phyloP scores from a whole-genome alignment of 306 rosid species.

The Dicorynia guianensis region DNA sequence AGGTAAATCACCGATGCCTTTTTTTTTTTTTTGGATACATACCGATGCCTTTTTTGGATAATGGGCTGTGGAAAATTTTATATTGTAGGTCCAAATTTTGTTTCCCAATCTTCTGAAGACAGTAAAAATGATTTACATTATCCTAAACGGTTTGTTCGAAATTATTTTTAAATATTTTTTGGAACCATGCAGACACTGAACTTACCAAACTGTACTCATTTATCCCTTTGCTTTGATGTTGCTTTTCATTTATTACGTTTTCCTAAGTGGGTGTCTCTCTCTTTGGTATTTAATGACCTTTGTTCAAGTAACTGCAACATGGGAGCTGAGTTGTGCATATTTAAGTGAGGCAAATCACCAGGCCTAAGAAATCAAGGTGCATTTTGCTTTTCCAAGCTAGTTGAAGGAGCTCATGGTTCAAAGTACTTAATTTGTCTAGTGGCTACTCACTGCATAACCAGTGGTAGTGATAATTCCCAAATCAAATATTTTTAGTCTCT shows the following conservation, averaged over 20 bases:
- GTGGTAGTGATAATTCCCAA: conserved; percentile 63
- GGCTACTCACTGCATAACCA: conserved; percentile 57
- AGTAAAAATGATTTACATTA: conserved; percentile 43
- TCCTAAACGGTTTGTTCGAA: conserved; percentile 32
- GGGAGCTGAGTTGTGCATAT: conserved; percentile 36
- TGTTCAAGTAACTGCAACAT: conserved; percentile 48
- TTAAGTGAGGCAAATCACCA: conserved; percentile 48
- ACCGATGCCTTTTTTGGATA: background rate
- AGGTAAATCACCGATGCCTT: conserved; percentile 54
- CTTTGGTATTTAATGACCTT: conserved; percentile 39
- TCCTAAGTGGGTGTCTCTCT: conserved; percentile 37
- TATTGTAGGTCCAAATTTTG: conserved; percentile 7
- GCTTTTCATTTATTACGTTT: conserved; percentile 41
- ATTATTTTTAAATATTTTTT: background rate
- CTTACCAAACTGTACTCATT: conserved; percentile 27
- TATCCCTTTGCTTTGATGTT: conserved; percentile 23
- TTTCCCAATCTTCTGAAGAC: conserved; percentile 38
- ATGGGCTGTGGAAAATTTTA: background rate
- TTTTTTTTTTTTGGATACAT: too few relatives aligned
- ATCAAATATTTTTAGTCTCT: conserved; percentile 33
- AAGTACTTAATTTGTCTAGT: conserved; percentile 52
- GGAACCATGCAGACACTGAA: conserved; percentile 33
- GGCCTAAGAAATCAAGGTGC: conserved; percentile 51
- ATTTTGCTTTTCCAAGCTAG: conserved; percentile 56
- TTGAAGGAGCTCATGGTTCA: conserved; percentile 52